Evolutionary conservation across 2,329 filamentous ascomycete species (phyloP), one percentile per base, ranked within the genome.

Genomic region (Ophiostoma fasciatum): DNA sequence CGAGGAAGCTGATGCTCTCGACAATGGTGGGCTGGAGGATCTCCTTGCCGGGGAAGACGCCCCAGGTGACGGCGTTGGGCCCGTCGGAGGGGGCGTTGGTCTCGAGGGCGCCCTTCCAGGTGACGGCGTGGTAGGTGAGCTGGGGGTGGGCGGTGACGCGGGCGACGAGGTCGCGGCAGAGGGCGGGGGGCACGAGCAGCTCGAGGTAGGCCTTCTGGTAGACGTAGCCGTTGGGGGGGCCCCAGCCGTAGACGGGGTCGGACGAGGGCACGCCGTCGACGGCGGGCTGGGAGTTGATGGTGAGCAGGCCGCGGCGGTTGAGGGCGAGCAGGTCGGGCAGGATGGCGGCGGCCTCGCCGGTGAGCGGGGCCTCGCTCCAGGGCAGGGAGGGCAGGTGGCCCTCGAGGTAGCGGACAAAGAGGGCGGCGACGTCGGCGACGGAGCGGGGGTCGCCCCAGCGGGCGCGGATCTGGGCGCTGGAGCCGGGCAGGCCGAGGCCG

Each of bases 1-100:
- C 90, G 36, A 98, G 65, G 70, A 98, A 98, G 55, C 83, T 93
- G 55, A 98, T 79, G 14, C 83, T 92, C 62, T 98, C 90, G 35
- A 98, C 90, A 49, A 98, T 94, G n/a, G 90, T 98, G 12, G 90
- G 90, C 58, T 98, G 90, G n/a, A 98, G 87, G 52, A 98, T 94
- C 59, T 98, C 90, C 57, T 96, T 93, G 40, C 23, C 23, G 23
- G 23, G 23, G 23, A 25, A 25, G 6, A 25, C 23, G 23, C 23
- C 23, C 23, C 23, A 25, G 23, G 23, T 98, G 33, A 98, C 82
- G n/a, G 90, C 90, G 50, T 98, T 98, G 26, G 90, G 90, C 6
- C 84, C 82, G 47, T 92, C 84, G 17, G 75, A 73, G 8, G 78
- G 76, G 2, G 84, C 77, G 51, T 98, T 96, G 20, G 84, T 90